Conservation (phyloP, 106 monocot species). For the Agapanthus africanus region DNA sequence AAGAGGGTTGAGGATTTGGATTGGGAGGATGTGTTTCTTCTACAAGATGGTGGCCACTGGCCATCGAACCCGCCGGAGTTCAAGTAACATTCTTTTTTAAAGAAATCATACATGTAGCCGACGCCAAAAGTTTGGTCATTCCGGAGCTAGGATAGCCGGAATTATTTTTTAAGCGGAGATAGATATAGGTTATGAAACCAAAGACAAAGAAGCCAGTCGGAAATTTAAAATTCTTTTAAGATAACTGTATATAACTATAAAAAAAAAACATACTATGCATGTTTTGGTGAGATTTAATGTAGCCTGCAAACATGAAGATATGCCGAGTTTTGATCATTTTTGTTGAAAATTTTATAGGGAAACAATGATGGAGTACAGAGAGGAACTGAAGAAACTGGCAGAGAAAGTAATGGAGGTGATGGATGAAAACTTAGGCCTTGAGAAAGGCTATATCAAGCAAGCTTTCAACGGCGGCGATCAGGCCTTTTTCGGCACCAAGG, state of each 20-base stretch:
- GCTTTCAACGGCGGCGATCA: conserved; percentile 31
- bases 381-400: conserved; percentile 50
- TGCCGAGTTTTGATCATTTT: not conserved
- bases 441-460: conserved; percentile 46
- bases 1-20: conserved; percentile 30
- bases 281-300: no score
- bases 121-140: no score
- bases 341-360: conserved; percentile 28
- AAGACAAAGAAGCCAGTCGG: no score
- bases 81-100: conserved; percentile 29
- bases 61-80: conserved; percentile 44
- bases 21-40: conserved; percentile 52
- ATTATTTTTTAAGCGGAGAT: no score
- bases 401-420: conserved; percentile 49
- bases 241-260: no score
- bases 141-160: no score
- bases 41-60: conserved; percentile 41
- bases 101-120: no score
- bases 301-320: not conserved
- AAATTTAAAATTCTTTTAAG: no score
- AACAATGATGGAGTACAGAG: conserved; percentile 56
- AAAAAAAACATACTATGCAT: no score
- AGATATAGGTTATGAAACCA: no score
- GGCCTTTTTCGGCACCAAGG: conserved; percentile 85
- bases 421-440: conserved; percentile 51